phyloP scores from a whole-genome alignment of 2,329 filamentous ascomycete genomes.

The Bipolaris victoriae region DNA sequence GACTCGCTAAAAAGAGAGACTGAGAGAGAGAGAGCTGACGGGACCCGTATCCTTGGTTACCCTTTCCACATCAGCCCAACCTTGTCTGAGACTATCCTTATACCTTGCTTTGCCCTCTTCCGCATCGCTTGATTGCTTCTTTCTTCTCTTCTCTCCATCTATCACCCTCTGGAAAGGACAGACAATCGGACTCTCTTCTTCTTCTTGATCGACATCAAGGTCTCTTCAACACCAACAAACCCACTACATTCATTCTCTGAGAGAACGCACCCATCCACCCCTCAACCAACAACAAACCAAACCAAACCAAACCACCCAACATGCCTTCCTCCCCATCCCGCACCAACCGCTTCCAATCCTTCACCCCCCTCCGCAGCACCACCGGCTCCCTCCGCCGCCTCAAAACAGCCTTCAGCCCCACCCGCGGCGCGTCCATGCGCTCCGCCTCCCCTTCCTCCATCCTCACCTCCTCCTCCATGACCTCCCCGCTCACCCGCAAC shows the following conservation, averaged over 20 bases:
- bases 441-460: constrained; percentile 31
- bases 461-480: constrained; percentile 32
- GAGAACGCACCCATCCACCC: constrained; percentile 11
- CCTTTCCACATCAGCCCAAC: too few relatives aligned
- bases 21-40: too few relatives aligned
- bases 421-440: constrained; percentile 32
- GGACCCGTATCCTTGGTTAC: too few relatives aligned
- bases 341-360: constrained; percentile 49
- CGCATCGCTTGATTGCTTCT: too few relatives aligned
- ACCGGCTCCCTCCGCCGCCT: constrained; percentile 40
- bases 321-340: constrained; percentile 42
- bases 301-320: constrained; percentile 4
- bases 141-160: too few relatives aligned
- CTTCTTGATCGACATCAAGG: neutral
- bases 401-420: constrained; percentile 45
- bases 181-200: too few relatives aligned
- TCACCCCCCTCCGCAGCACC: constrained; percentile 42
- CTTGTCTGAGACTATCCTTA: too few relatives aligned
- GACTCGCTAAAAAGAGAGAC: too few relatives aligned
- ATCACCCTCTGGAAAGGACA: too few relatives aligned
- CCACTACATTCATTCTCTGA: neutral
- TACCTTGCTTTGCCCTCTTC: too few relatives aligned
- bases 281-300: too few relatives aligned
- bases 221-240: neutral
- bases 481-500: constrained; percentile 39